Percentiles rank a stretch among this genome's conserved stretches.
Conservation (phyloP, 495 filamentous ascomycete species). For the Neurospora sp. region DNA sequence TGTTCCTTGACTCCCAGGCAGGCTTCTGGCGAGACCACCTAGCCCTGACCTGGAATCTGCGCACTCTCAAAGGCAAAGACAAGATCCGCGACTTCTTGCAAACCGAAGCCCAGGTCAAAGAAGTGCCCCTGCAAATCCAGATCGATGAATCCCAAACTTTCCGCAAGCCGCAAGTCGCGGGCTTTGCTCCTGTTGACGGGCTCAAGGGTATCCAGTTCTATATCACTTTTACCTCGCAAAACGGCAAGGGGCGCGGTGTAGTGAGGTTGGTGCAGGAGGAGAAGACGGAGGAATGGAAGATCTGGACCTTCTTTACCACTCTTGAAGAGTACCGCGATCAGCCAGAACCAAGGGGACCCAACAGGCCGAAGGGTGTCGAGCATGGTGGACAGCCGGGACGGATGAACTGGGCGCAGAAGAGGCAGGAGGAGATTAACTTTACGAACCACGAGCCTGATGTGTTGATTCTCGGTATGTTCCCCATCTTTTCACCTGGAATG, state of each 20-base stretch:
- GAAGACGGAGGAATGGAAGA: conserved; percentile 46
- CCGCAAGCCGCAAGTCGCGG: conserved; percentile 35
- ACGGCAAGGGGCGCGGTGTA: conserved; percentile 48
- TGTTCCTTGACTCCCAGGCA: conserved; percentile 40
- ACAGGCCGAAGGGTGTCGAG: conserved; percentile 40
- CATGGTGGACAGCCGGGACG: conserved; percentile 36
- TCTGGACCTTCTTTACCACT: conserved; percentile 53
- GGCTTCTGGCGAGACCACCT: conserved; percentile 59
- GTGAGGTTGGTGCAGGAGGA: conserved; percentile 43
- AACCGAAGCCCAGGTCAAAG: conserved; percentile 24
- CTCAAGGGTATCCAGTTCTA: conserved; percentile 43
- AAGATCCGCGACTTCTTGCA: conserved; percentile 43
- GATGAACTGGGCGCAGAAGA: conserved; percentile 56
- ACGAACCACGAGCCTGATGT: conserved; percentile 48
- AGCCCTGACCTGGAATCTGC: conserved; percentile 49
- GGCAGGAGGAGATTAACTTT: conserved; percentile 48
- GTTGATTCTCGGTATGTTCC: conserved; percentile 51
- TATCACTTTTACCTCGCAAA: conserved; percentile 40
- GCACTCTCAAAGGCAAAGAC: conserved; percentile 44
- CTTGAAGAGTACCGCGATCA: conserved; percentile 41
- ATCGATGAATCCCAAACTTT: conserved; percentile 38
- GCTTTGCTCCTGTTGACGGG: conserved; percentile 35
- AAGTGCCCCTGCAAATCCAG: conserved; percentile 22
- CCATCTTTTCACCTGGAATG: too few relatives aligned
- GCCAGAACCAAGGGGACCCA: conserved; percentile 41